phyloP scores from a whole-genome alignment of 2,329 filamentous ascomycete genomes.

The Colletotrichum sp. region DNA sequence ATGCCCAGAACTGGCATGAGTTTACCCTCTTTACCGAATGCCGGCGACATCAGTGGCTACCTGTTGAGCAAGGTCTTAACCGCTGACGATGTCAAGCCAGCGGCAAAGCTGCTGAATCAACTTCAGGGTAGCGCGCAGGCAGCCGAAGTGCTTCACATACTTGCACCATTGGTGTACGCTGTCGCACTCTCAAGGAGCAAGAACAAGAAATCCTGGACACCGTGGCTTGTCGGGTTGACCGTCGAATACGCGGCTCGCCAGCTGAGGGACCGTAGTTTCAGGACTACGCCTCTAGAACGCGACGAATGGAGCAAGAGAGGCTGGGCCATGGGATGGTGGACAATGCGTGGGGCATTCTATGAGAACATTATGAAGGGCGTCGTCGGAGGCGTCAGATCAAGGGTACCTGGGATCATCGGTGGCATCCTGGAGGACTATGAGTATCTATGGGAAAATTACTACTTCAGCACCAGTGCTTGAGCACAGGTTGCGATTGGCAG shows the following conservation, averaged over 20 bases:
- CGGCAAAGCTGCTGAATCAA: constrained; percentile 82
- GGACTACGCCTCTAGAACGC: constrained; percentile 85
- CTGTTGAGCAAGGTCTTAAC: constrained; percentile 89
- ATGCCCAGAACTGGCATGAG: constrained; percentile 95
- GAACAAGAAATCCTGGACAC: constrained; percentile 83
- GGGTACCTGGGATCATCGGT: constrained; percentile 80
- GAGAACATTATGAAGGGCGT: constrained; percentile 85
- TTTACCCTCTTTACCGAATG: constrained; percentile 81
- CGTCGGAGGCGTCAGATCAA: constrained; percentile 74
- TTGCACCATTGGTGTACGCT: constrained; percentile 88
- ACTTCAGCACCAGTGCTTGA: constrained; percentile 72
- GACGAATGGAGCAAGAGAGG: constrained; percentile 89
- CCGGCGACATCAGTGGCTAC: constrained; percentile 84
- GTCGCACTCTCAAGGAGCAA: constrained; percentile 76
- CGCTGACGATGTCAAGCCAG: constrained; percentile 95
- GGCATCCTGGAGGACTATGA: constrained; percentile 95
- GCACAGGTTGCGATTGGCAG: background rate
- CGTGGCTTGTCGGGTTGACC: constrained; percentile 85
- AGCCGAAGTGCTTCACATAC: constrained; percentile 90
- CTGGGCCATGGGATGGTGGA: constrained; percentile 94
- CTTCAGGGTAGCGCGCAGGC: constrained; percentile 75
- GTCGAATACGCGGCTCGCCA: constrained; percentile 92
- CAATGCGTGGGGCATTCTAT: constrained; percentile 96
- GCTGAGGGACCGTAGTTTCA: constrained; percentile 73
- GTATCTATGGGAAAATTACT: constrained; percentile 97